Percentiles rank a stretch among this genome's conserved stretches.
phyloP scores from a whole-genome alignment of 129 eudicot genomes.

The Arctium minus region DNA sequence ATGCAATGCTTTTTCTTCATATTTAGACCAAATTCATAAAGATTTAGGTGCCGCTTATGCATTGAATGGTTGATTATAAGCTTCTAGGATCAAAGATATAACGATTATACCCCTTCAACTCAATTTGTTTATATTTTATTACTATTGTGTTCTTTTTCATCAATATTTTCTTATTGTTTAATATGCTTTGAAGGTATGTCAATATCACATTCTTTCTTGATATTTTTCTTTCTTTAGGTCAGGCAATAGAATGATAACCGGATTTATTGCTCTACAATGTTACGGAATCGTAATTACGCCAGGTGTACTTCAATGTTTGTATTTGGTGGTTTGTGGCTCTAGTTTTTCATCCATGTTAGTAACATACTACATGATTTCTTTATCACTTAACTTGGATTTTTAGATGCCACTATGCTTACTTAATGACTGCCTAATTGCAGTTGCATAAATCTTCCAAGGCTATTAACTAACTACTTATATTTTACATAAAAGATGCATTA shows the following conservation, averaged over 20 bases:
- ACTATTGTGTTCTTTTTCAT: too few relatives aligned
- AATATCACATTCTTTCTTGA: conserved; percentile 20
- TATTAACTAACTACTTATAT: too few relatives aligned
- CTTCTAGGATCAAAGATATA: too few relatives aligned
- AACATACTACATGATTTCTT: neutral
- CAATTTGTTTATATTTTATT: too few relatives aligned
- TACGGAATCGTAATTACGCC: conserved; percentile 77
- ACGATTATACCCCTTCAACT: too few relatives aligned
- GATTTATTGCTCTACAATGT: conserved; percentile 79
- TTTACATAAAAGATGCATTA: too few relatives aligned
- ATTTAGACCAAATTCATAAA: too few relatives aligned
- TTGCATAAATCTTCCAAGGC: conserved; percentile 24
- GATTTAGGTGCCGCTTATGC: too few relatives aligned
- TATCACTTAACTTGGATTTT: neutral
- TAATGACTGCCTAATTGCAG: conserved; percentile 37
- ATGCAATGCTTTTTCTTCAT: too few relatives aligned
- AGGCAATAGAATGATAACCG: conserved; percentile 71
- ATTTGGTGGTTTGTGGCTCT: conserved; percentile 25
- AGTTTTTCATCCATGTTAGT: conserved; percentile 24
- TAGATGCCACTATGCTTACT: conserved; percentile 3
- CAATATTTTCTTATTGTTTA: neutral
- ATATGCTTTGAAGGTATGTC: conserved; percentile 1
- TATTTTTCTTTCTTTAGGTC: conserved; percentile 63
- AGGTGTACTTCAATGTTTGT: conserved; percentile 90
- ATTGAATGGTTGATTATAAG: too few relatives aligned